These are phyloP conservation scores for Martiniozyma asiatica DNA, from an alignment of 1,139 yeast species.

Conservation along the genomic window DNA sequence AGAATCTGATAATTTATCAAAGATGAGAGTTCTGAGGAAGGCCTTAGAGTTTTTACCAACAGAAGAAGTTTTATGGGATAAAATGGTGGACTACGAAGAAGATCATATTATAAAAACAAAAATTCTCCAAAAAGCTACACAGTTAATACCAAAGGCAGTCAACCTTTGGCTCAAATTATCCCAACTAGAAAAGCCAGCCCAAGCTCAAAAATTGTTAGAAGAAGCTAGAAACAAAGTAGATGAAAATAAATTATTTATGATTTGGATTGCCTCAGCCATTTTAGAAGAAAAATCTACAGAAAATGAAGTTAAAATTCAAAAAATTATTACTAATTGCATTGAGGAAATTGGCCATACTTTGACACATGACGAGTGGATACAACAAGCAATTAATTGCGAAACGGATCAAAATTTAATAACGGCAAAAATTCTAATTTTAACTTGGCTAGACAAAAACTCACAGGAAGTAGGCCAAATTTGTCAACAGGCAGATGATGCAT, in stretches of 20 bases:
- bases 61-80: conserved; percentile 40
- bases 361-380: conserved; percentile 32
- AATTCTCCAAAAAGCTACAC: conserved; percentile 56
- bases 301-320: conserved; percentile 31
- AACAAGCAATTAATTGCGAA: conserved; percentile 29
- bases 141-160: conserved; percentile 51
- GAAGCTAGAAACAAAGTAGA: conserved; percentile 46
- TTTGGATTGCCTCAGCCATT: conserved; percentile 65
- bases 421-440: conserved; percentile 28
- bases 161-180: conserved; percentile 43
- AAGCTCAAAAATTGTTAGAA: conserved; percentile 45
- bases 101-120: conserved; percentile 37
- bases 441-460: conserved; percentile 11
- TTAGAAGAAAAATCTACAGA: conserved; percentile 49
- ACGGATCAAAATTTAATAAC: conserved; percentile 27
- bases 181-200: conserved; percentile 23
- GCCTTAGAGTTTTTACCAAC: conserved; percentile 44
- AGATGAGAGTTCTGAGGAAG: conserved; percentile 47
- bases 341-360: conserved; percentile 25
- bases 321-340: conserved; percentile 40
- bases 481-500: conserved; percentile 23
- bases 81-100: conserved; percentile 36
- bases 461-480: conserved; percentile 7
- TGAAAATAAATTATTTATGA: conserved; percentile 29
- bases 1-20: conserved; percentile 43